phyloP scores from a whole-genome alignment of 202 grass and related monocot genomes.

The Cymbopogon flexuosus region DNA sequence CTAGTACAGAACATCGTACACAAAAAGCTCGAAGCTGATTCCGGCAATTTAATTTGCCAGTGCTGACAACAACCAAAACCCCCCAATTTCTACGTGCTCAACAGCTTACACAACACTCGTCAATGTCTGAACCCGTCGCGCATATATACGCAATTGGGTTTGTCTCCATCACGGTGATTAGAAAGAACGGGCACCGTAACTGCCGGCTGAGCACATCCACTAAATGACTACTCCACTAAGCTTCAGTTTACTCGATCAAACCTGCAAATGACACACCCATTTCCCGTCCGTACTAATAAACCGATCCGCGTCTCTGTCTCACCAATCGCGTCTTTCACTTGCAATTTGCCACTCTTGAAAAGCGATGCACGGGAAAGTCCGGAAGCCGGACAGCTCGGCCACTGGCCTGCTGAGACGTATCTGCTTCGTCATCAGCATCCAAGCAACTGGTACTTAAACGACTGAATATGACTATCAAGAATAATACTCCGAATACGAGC shows the following conservation, averaged over 20 bases:
- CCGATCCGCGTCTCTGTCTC: neutral
- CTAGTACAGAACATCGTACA: neutral
- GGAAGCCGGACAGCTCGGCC: neutral
- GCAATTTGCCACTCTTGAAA: constrained; percentile 21
- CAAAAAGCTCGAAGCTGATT: neutral
- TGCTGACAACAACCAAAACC: neutral
- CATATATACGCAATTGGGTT: neutral
- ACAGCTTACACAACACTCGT: neutral
- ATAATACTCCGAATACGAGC: too few relatives aligned
- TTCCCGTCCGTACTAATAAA: neutral
- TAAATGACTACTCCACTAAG: neutral
- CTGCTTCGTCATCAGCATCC: neutral
- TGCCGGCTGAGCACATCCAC: neutral
- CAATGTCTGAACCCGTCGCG: neutral
- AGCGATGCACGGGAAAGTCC: neutral
- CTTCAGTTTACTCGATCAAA: neutral
- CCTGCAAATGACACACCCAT: neutral
- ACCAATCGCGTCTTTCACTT: constrained; percentile 13
- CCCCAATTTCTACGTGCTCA: neutral
- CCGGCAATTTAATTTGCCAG: neutral
- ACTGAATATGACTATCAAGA: too few relatives aligned
- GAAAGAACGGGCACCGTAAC: neutral
- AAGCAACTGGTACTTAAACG: neutral
- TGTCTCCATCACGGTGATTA: neutral
- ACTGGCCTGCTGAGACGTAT: neutral